These are phyloP conservation scores for Bondarzewia mesenterica DNA, from an alignment of 1,284 basidiomycete genomes.

Conservation along the genomic window DNA sequence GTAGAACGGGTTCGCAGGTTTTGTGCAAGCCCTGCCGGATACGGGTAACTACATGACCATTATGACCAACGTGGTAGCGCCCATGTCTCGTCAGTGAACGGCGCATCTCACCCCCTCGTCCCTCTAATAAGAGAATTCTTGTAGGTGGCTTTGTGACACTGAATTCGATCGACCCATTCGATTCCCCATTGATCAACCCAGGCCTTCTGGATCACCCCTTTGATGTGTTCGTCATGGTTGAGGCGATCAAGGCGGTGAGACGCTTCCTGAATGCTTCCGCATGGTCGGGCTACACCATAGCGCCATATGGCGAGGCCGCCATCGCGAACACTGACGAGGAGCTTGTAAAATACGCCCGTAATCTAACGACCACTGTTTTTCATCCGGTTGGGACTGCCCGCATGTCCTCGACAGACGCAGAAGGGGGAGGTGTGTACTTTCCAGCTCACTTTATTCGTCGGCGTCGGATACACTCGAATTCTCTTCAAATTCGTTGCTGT, in stretches of 20 bases:
- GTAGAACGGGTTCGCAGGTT: conserved; percentile 9
- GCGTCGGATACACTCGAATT: no score
- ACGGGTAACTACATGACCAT: conserved; percentile 17
- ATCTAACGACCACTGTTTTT: neutral
- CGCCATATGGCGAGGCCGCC: conserved; percentile 4
- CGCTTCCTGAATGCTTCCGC: conserved; percentile 12
- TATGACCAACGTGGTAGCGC: conserved; percentile 14
- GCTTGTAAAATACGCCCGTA: conserved; percentile 12
- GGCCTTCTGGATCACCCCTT: conserved; percentile 12
- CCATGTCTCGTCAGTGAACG: conserved; percentile 10
- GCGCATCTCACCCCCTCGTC: neutral
- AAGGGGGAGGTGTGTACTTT: neutral
- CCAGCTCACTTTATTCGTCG: neutral
- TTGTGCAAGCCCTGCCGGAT: conserved; percentile 6
- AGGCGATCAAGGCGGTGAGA: conserved; percentile 9
- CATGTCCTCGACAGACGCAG: neutral
- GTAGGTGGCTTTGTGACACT: conserved; percentile 19
- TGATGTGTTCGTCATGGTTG: conserved; percentile 11
- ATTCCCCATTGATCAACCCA: conserved; percentile 16
- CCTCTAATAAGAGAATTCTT: conserved; percentile 8
- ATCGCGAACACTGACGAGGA: conserved; percentile 13
- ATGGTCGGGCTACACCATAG: conserved; percentile 13
- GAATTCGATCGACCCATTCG: conserved; percentile 15
- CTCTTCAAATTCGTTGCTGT: no score
- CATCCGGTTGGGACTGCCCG: neutral